These are phyloP conservation scores for Cyclotella atomus DNA, from an alignment of 108 stramenopile genomes.

Conservation along the genomic window DNA sequence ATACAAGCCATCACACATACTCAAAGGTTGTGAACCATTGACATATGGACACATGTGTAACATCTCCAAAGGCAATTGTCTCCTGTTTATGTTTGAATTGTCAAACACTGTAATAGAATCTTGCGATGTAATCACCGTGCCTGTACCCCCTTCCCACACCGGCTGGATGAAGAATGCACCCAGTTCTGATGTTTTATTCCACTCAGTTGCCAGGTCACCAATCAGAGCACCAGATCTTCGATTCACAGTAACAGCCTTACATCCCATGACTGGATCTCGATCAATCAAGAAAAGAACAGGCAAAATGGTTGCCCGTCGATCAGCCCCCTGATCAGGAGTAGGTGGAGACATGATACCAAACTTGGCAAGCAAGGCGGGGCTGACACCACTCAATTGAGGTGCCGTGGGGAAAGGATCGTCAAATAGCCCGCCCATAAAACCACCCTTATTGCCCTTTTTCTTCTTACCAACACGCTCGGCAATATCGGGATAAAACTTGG, in stretches of 20 bases:
- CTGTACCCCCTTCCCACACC: conserved; percentile 84
- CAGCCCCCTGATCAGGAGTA: conserved; percentile 77
- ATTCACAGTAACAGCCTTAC: conserved; percentile 71
- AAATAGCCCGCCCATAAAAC: conserved; percentile 33
- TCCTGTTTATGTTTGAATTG: conserved; percentile 24
- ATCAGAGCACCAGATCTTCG: conserved; percentile 85
- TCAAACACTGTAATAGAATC: conserved; percentile 18
- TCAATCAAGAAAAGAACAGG: conserved; percentile 75
- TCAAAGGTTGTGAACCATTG: conserved; percentile 57
- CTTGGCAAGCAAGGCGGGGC: conserved; percentile 66
- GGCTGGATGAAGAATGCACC: conserved; percentile 88
- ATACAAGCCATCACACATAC: conserved; percentile 75
- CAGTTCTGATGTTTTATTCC: conserved; percentile 39
- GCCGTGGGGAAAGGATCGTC: conserved; percentile 43
- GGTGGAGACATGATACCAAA: conserved; percentile 82
- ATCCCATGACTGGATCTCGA: conserved; percentile 48
- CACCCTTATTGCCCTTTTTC: conserved; percentile 13
- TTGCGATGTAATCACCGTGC: not conserved
- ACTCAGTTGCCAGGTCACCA: conserved; percentile 75
- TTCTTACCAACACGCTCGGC: conserved; percentile 6
- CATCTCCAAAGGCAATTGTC: conserved; percentile 58
- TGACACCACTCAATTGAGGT: conserved; percentile 8
- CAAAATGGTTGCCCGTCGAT: conserved; percentile 80
- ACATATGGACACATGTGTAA: conserved; percentile 74
- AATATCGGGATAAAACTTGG: conserved; percentile 69